These are phyloP conservation scores for Penicillium crystallinum DNA, from an alignment of 495 filamentous ascomycete species.

Conservation along the genomic window DNA sequence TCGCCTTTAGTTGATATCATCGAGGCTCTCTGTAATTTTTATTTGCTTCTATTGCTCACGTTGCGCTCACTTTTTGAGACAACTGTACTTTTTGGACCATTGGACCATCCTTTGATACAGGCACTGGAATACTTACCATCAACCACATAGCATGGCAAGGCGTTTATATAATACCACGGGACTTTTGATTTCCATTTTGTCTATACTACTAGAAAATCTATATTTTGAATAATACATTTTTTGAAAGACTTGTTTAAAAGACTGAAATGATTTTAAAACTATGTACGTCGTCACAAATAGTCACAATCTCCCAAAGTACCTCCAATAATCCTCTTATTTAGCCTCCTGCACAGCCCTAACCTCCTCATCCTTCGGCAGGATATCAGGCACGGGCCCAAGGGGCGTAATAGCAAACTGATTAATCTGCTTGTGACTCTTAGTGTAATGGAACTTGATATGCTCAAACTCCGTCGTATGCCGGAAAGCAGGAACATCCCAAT, in stretches of 20 bases:
- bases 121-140: conserved; percentile 11
- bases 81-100: conserved; percentile 4
- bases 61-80: conserved; percentile 2
- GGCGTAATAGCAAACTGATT: conserved; percentile 61
- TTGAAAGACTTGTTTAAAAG: conserved; percentile 1
- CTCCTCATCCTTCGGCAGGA: conserved; percentile 56
- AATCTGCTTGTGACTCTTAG: conserved; percentile 65
- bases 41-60: background rate
- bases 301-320: background rate
- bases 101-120: conserved; percentile 2
- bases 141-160: conserved; percentile 35
- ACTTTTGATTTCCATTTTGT: conserved; percentile 9
- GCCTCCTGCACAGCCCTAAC: conserved; percentile 49
- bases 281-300: background rate
- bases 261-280: background rate
- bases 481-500: conserved; percentile 63
- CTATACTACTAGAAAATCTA: conserved; percentile 11
- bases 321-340: background rate
- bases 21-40: background rate
- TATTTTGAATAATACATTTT: conserved; percentile 4
- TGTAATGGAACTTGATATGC: conserved; percentile 70
- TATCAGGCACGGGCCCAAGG: conserved; percentile 58
- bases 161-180: conserved; percentile 23
- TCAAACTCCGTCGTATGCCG: conserved; percentile 61
- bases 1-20: background rate